These are phyloP conservation scores for Exutisphaerella laricina DNA, from an alignment of 2,329 filamentous ascomycete species.

Conservation along the genomic window DNA sequence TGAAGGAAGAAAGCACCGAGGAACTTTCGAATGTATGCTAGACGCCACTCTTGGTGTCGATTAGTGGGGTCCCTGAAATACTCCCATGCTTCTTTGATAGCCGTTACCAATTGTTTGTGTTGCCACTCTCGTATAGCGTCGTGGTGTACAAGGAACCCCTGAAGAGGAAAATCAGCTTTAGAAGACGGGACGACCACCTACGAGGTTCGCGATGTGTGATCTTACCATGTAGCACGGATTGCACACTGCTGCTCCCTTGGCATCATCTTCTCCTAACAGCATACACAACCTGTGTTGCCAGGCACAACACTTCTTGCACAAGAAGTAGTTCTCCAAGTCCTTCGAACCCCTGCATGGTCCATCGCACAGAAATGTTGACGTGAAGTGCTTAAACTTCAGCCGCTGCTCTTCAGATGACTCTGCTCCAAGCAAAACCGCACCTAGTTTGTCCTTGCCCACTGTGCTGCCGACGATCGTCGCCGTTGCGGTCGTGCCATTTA, in stretches of 20 bases:
- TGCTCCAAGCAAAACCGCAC: slow-evolving; percentile 6
- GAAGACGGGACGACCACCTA: too few relatives aligned
- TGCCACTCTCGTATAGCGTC: slow-evolving; percentile 49
- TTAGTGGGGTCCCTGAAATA: slow-evolving; percentile 15
- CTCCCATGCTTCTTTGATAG: slow-evolving; percentile 13
- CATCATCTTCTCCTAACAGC: slow-evolving; percentile 16
- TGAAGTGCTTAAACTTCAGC: slow-evolving; percentile 14
- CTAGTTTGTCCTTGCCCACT: slow-evolving; percentile 1
- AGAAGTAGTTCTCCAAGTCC: slow-evolving; percentile 11
- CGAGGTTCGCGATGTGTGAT: too few relatives aligned
- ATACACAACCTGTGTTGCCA: slow-evolving; percentile 23
- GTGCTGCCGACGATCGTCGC: too few relatives aligned
- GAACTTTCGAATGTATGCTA: slow-evolving; percentile 10
- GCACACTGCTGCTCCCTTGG: slow-evolving; percentile 19
- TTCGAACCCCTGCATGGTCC: slow-evolving; percentile 17
- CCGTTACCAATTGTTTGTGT: slow-evolving; percentile 13
- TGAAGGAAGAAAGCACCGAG: slow-evolving; percentile 12
- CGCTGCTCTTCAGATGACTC: slow-evolving; percentile 5
- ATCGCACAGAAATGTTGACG: slow-evolving; percentile 19
- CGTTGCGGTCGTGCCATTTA: too few relatives aligned
- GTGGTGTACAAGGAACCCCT: slow-evolving; percentile 14
- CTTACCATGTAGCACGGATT: slow-evolving; percentile 17
- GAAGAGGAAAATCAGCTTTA: too few relatives aligned
- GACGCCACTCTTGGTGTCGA: slow-evolving; percentile 3
- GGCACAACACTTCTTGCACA: slow-evolving; percentile 19